Base-by-base conservation (phyloP, 2,329 filamentous ascomycete genomes). In the Anthostomella pinea region DNA sequence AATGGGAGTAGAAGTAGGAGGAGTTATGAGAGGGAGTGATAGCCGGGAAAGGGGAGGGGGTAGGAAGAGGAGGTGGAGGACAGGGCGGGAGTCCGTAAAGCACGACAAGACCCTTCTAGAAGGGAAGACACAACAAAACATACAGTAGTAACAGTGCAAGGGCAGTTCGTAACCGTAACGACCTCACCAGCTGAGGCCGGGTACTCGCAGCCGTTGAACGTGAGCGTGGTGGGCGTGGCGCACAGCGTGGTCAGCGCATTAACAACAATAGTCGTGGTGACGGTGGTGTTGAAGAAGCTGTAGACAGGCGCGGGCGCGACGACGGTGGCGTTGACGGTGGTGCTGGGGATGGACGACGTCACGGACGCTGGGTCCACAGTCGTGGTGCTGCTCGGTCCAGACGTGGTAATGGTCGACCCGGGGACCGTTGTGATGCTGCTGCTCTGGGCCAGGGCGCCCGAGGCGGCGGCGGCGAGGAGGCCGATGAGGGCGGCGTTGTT, bases 81-180 rank as follows among this genome's bases (percentile, higher is more conserved):
- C n/a, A n/a, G n/a, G n/a, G n/a, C n/a, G n/a, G n/a, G n/a, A n/a
- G n/a, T n/a, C n/a, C n/a, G n/a, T n/a, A n/a, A n/a, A n/a, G n/a
- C n/a, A n/a, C n/a, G n/a, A n/a, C n/a, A n/a, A n/a, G n/a, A n/a
- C n/a, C n/a, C n/a, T n/a, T n/a, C n/a, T n/a, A n/a, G 17, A 19
- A n/a, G 17, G 15, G 14, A 11, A 22, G 21, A 10, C 35, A 16
- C 7, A 9, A 14, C 15, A 30, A 27, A 27, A 46, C 56, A 38
- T 49, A 60, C 57, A 5, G 46, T 57, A 17, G 56, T 53, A 25
- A 63, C 44, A 28, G 72, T 74, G 65, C 72, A 76, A 39, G 72
- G 70, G 60, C 73, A 77, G 56, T 75, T 63, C 23, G 65, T 68
- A 38, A 82, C 69, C 52, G 72, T 78, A 46, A 79, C 60, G 37